phyloP scores from a whole-genome alignment of 1,284 basidiomycete genomes.

The Testicularia cyperi region DNA sequence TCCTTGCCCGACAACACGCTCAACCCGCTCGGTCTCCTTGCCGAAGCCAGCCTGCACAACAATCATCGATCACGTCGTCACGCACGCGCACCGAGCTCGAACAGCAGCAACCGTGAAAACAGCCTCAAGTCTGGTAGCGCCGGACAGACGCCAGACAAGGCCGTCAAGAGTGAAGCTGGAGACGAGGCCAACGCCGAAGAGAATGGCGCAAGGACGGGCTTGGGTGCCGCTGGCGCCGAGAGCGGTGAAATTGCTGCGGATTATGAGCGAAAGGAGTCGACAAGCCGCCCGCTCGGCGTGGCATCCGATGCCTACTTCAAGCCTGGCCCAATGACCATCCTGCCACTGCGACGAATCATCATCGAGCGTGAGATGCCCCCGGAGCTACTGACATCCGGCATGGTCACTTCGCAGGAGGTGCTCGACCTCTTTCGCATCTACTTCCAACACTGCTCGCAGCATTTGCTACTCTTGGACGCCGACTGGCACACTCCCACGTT shows the following conservation, averaged over 20 bases:
- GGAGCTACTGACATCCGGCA: constrained; percentile 76
- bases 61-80: constrained; percentile 25
- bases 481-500: constrained; percentile 59
- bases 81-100: constrained; percentile 14
- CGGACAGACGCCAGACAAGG: constrained; percentile 24
- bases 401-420: constrained; percentile 77
- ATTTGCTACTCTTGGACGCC: constrained; percentile 52
- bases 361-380: constrained; percentile 84
- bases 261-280: constrained; percentile 2
- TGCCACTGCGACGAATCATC: constrained; percentile 71
- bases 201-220: constrained; percentile 7
- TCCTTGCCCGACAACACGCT: constrained; percentile 62
- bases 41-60: constrained; percentile 58
- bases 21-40: constrained; percentile 59
- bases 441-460: constrained; percentile 63
- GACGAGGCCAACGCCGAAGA: constrained; percentile 7
- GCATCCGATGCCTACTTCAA: constrained; percentile 92
- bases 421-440: constrained; percentile 89
- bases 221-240: constrained; percentile 5
- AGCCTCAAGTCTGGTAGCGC: constrained; percentile 23
- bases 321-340: constrained; percentile 68
- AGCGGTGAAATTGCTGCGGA: background rate
- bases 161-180: constrained; percentile 22
- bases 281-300: constrained; percentile 68
- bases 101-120: constrained; percentile 24